phyloP scores from a whole-genome alignment of 2,329 filamentous ascomycete genomes.

The Penicillium sp. region DNA sequence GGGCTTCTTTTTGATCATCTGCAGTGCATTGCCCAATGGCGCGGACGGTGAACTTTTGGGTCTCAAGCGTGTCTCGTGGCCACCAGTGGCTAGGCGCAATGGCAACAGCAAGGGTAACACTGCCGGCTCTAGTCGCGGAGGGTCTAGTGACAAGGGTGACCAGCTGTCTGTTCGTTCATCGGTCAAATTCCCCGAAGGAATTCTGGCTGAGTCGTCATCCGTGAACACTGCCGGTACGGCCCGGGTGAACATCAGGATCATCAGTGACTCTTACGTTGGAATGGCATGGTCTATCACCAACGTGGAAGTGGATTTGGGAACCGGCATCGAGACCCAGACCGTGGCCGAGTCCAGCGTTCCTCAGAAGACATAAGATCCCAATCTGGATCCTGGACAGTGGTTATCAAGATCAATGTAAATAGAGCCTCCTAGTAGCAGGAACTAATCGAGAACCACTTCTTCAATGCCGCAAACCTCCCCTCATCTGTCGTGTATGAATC shows the following conservation, averaged over 20 bases:
- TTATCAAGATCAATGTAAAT: neutral
- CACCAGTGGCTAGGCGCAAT: constrained; percentile 33
- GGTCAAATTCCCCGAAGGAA: constrained; percentile 33
- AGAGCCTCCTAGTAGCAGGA: neutral
- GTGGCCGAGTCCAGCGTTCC: constrained; percentile 18
- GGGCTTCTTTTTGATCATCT: constrained; percentile 84
- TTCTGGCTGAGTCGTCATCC: constrained; percentile 16
- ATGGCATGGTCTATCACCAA: constrained; percentile 62
- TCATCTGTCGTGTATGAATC: constrained; percentile 45
- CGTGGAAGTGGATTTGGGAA: constrained; percentile 52
- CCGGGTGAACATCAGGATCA: constrained; percentile 68
- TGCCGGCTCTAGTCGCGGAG: constrained; percentile 15
- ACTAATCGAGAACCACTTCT: constrained; percentile 47
- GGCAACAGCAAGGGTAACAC: constrained; percentile 16
- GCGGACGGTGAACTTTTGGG: constrained; percentile 75
- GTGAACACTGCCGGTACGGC: constrained; percentile 12
- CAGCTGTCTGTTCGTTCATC: constrained; percentile 28
- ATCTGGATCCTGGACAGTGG: neutral
- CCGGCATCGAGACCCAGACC: constrained; percentile 23
- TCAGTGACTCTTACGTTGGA: constrained; percentile 86
- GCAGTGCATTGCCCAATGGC: constrained; percentile 40
- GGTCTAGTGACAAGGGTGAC: constrained; percentile 17
- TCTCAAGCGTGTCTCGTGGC: constrained; percentile 84
- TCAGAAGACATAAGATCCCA: constrained; percentile 7
- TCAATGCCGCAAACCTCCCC: constrained; percentile 46